Base-by-base conservation (phyloP, 306 rosid genomes). In the Ormosia emarginata region DNA sequence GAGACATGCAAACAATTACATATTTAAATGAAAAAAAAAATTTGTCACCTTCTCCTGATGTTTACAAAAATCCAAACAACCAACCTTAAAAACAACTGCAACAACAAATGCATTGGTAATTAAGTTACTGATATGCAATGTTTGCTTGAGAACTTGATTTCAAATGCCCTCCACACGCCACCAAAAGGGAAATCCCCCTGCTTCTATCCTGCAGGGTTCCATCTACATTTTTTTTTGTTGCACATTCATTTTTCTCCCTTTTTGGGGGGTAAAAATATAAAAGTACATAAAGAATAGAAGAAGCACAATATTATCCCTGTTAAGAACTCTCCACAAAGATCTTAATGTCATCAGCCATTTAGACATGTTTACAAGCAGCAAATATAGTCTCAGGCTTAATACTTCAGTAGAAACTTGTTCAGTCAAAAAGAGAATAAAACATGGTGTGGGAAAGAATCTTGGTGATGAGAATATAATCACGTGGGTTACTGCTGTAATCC, bases 331-430 rank as follows among this genome's bases (percentile, higher is more conserved):
- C 32, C 32, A 33, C 32, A 67, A 57, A 50, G 24, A 41, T 67
- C 34, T 67, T 24, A 79, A 56, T 11, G 33, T 50, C 24, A 73
- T 46, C 79, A 71, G 58, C 37, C 68, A 61, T 18, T 44, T 15
- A 24, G 44, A 18, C 61, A 64, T 15, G 43, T 70, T 69, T 62
- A 49, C 13, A 36, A 62, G 79, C 76, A 70, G 73, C 30, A 71
- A 49, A 71, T 81, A 71, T 71, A 77, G 37, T 46, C 59, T 58
- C 13, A 40, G 52, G 43, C 8, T 14, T 37, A 7, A 14, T 66
- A 18, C 65, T 69, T 75, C 11, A 4, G 82, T 58, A 78, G 33
- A 74, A 82, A 82, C 55, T 34, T 47, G 47, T 4, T 53, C 57
- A 17, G 41, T 71, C 59, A 75, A 24, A 17, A 43, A 61, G 56